These are phyloP conservation scores for Capsella rubella DNA, from an alignment of 441 rosid species.

Conservation along the genomic window DNA sequence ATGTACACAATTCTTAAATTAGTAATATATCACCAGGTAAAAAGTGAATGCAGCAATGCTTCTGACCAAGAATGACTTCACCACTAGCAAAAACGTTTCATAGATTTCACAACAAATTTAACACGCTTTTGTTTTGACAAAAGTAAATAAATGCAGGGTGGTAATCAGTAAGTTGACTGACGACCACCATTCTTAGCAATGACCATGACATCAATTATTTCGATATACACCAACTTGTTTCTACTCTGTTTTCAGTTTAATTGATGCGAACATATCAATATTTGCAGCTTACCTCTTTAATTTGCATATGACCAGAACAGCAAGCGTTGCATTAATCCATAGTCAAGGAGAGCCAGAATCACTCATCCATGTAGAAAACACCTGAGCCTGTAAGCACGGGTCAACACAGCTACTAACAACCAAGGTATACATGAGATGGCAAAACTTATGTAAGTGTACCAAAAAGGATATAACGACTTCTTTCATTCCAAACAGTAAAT, in stretches of 20 bases:
- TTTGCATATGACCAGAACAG: background rate
- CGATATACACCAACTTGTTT: conserved; percentile 2
- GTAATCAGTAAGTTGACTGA: no score
- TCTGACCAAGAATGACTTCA: no score
- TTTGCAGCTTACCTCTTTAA: conserved; percentile 15
- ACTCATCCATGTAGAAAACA: conserved; percentile 20
- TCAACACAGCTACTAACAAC: conserved; percentile 22
- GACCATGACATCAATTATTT: conserved; percentile 15
- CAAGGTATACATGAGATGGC: conserved; percentile 8
- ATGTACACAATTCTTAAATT: no score
- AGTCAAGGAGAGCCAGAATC: conserved; percentile 10
- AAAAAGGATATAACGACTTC: background rate
- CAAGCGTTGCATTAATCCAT: conserved; percentile 10
- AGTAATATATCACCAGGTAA: no score
- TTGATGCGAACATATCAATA: no score
- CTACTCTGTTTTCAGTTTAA: background rate
- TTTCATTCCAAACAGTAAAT: conserved; percentile 12
- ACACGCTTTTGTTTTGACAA: no score
- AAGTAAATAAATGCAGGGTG: no score
- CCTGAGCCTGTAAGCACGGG: conserved; percentile 13
- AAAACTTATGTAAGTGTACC: background rate
- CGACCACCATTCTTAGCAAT: background rate
- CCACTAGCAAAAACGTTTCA: no score
- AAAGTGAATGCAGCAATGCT: no score
- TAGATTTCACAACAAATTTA: no score